A percentile compares a stretch with the other conserved stretches of the same genome.
Conservation (phyloP, 2,329 filamentous ascomycete genomes). For the Monosporascus sp. region DNA sequence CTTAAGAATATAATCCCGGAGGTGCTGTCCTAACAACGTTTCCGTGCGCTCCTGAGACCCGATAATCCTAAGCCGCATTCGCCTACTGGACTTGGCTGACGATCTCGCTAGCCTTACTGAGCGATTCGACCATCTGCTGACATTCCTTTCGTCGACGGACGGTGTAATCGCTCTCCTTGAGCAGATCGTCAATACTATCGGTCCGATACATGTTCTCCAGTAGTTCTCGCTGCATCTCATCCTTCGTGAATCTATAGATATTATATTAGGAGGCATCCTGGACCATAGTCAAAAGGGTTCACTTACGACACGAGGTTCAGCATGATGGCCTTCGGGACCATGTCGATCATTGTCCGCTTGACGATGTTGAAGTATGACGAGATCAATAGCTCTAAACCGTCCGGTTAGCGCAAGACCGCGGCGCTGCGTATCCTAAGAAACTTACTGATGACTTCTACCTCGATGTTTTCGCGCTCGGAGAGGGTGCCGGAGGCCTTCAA, state of each 20-base stretch:
- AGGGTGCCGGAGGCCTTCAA: constrained; percentile 92
- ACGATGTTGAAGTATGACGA: constrained; percentile 98
- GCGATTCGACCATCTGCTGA: constrained; percentile 96
- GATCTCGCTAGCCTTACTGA: constrained; percentile 88
- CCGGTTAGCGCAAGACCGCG: constrained; percentile 6
- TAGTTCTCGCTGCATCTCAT: constrained; percentile 96
- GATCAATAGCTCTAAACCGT: constrained; percentile 74
- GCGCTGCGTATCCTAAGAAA: constrained; percentile 18
- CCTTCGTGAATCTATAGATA: constrained; percentile 72
- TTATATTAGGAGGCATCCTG: constrained; percentile 13
- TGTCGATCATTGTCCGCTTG: constrained; percentile 97
- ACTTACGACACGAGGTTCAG: constrained; percentile 89
- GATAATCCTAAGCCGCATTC: not conserved
- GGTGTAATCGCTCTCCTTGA: constrained; percentile 98
- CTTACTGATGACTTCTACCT: constrained; percentile 97
- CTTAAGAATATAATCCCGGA: no score
- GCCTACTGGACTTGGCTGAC: constrained; percentile 70
- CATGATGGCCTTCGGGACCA: constrained; percentile 99
- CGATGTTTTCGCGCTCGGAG: constrained; percentile 88
- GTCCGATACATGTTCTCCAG: constrained; percentile 96
- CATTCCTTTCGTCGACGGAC: constrained; percentile 93
- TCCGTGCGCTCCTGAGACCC: no score
- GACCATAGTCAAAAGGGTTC: not conserved
- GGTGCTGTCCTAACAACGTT: no score
- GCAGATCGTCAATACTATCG: constrained; percentile 82